phyloP scores from a whole-genome alignment of 805 yeast genomes.

The Lipomyces anomalus region DNA sequence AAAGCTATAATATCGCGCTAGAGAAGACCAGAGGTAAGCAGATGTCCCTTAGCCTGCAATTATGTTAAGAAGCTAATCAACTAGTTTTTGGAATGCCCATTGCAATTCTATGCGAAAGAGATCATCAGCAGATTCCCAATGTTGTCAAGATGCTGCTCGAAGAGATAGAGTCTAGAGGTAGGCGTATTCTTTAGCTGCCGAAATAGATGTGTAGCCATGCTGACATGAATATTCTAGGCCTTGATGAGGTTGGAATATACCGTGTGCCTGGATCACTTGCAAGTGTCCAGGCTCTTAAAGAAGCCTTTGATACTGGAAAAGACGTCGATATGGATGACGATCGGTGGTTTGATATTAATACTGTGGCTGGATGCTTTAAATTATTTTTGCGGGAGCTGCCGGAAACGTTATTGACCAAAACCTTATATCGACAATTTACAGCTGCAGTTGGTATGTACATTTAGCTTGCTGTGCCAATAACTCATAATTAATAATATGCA shows the following conservation, averaged over 20 bases:
- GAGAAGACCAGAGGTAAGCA: too few species aligned
- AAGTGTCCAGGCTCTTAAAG: slow-evolving; percentile 48
- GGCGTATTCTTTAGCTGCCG: background rate
- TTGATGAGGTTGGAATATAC: slow-evolving; percentile 87
- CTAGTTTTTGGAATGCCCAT: slow-evolving; percentile 87
- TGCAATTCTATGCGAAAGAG: slow-evolving; percentile 66
- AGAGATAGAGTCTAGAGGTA: slow-evolving; percentile 65
- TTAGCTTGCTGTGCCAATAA: slow-evolving; percentile 15
- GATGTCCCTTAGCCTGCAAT: too few species aligned
- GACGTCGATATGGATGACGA: slow-evolving; percentile 44
- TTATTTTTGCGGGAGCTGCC: slow-evolving; percentile 80
- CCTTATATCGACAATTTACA: slow-evolving; percentile 56
- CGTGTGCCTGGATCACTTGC: slow-evolving; percentile 64
- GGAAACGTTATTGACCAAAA: slow-evolving; percentile 72
- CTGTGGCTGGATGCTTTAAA: slow-evolving; percentile 81
- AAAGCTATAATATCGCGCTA: too few species aligned
- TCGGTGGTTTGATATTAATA: slow-evolving; percentile 71
- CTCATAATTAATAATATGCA: slow-evolving; percentile 28
- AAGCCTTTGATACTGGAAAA: slow-evolving; percentile 49
- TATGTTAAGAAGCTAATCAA: too few species aligned
- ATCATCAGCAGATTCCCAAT: slow-evolving; percentile 54
- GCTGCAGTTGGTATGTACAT: slow-evolving; percentile 59
- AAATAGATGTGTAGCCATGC: background rate
- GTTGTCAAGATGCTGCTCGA: slow-evolving; percentile 60
- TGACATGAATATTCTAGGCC: slow-evolving; percentile 39